phyloP scores from a whole-genome alignment of 2,329 filamentous ascomycete genomes.

The Lasiodiplodia theobromae region DNA sequence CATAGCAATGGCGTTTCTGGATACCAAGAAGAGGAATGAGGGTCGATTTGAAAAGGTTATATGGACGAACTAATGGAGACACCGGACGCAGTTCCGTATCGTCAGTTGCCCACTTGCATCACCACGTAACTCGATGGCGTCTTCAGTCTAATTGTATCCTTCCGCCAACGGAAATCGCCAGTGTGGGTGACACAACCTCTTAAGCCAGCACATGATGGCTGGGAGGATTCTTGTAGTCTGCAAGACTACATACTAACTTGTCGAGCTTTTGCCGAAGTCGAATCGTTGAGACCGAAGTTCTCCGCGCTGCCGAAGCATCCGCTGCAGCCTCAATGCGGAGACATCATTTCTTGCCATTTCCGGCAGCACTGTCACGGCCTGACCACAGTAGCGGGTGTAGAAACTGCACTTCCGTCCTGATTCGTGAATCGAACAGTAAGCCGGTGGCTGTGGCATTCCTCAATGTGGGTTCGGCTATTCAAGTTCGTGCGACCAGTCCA shows the following conservation, averaged over 20 bases:
- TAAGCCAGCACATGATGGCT: not conserved
- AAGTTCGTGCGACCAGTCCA: not conserved
- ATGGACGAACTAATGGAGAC: not conserved
- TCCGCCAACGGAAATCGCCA: not conserved
- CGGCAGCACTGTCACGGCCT: not conserved
- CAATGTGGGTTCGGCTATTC: not conserved
- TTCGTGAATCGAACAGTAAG: not conserved
- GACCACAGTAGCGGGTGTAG: not conserved
- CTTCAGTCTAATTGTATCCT: not conserved
- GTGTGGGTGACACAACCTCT: conserved; percentile 1
- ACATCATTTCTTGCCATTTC: not conserved
- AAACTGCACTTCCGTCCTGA: not conserved
- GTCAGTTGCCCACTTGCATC: conserved; percentile 9
- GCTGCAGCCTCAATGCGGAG: not conserved
- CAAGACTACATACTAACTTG: not conserved
- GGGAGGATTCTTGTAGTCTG: not conserved
- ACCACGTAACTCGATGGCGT: conserved; percentile 17
- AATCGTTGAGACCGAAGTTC: not conserved
- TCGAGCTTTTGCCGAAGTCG: not conserved
- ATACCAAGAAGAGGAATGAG: conserved; percentile 5
- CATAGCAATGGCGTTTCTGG: conserved; percentile 25
- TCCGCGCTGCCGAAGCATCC: not conserved
- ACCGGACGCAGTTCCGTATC: not conserved
- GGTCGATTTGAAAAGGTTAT: conserved; percentile 2
- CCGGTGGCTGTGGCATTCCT: not conserved